Evolutionary conservation across 345 rosid genomes (phyloP).

Genomic region (Acer campestre): DNA sequence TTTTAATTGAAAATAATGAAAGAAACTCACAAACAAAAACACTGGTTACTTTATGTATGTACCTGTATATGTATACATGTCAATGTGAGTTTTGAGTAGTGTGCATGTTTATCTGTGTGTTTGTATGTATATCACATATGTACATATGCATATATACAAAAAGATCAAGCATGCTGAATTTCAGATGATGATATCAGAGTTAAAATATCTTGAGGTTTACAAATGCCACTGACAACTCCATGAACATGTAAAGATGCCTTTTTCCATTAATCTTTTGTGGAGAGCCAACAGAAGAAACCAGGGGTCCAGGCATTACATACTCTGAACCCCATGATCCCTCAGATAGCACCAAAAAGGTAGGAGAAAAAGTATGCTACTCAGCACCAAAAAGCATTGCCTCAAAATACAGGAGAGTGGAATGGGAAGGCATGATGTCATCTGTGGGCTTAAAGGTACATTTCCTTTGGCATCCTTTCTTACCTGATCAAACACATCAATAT

Average conservation of each 20-base stretch:
- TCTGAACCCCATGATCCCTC: constrained; percentile 11
- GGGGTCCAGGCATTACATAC: not conserved
- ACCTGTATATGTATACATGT: not conserved
- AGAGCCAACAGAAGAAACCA: not conserved
- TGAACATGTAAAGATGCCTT: not conserved
- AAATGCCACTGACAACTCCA: not conserved
- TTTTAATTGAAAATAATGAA: not conserved
- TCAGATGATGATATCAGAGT: not conserved
- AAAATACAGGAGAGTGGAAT: not conserved
- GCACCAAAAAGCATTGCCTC: not conserved
- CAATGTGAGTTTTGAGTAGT: not conserved
- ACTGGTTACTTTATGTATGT: not conserved
- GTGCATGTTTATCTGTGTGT: not conserved
- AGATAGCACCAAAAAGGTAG: constrained; percentile 2
- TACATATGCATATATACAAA: not conserved
- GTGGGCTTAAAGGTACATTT: not conserved
- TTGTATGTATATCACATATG: not conserved
- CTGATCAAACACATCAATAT: constrained; percentile 96
- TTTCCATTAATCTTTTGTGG: not conserved
- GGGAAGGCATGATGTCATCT: not conserved
- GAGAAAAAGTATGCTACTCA: not conserved
- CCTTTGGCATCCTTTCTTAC: constrained; percentile 34
- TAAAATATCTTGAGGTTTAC: not conserved
- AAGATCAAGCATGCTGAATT: not conserved
- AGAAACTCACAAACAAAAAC: not conserved